Evolutionary conservation across 768 basidiomycete species (phyloP).

Genomic region (Calocybe indica): DNA sequence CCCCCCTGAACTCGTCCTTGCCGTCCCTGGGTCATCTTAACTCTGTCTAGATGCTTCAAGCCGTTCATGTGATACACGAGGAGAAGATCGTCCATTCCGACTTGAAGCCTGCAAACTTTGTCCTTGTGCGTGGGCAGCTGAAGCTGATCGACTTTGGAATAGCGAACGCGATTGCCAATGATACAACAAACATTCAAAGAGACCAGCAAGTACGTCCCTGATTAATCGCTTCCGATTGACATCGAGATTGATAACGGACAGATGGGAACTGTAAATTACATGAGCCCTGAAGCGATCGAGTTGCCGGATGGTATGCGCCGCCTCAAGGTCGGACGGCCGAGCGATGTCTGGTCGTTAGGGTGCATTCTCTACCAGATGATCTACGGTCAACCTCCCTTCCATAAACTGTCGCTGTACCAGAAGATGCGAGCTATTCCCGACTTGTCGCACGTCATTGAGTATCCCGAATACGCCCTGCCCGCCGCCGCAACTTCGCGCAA

Average conservation of each 20-base stretch:
- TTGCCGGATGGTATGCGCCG: conserved; percentile 80
- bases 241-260: conserved; percentile 21
- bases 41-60: conserved; percentile 81
- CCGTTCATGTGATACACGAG: conserved; percentile 96
- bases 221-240: not conserved
- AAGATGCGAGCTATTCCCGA: conserved; percentile 96
- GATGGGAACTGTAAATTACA: conserved; percentile 98
- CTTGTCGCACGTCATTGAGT: conserved; percentile 69
- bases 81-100: conserved; percentile 99
- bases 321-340: conserved; percentile 91
- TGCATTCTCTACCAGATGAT: conserved; percentile 99
- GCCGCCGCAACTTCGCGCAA: conserved; percentile 32
- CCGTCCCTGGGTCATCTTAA: not conserved
- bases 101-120: conserved; percentile 97
- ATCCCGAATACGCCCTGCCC: conserved; percentile 64
- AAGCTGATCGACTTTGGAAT: conserved; percentile 99
- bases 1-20: not conserved
- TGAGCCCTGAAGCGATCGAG: conserved; percentile 97
- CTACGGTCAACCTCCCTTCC: conserved; percentile 91
- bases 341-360: conserved; percentile 96
- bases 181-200: conserved; percentile 96
- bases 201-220: conserved; percentile 73
- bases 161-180: conserved; percentile 96
- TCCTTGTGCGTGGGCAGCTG: conserved; percentile 88
- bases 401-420: conserved; percentile 72